phyloP scores from a whole-genome alignment of 2,329 filamentous ascomycete species.

The Arachnomyces sp. region DNA sequence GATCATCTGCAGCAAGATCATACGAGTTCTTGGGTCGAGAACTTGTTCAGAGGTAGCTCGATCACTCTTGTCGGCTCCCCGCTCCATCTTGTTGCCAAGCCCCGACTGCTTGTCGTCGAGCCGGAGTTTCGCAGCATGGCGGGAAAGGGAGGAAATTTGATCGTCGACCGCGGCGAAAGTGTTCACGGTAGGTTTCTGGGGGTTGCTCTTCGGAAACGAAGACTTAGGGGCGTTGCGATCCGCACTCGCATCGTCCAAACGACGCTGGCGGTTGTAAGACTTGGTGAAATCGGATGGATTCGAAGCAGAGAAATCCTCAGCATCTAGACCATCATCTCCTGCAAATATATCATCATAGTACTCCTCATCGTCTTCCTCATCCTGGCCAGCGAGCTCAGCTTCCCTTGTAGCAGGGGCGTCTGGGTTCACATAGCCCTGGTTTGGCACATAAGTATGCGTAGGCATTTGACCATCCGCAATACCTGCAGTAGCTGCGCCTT shows the following conservation, averaged over 20 bases:
- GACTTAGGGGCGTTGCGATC: constrained; percentile 45
- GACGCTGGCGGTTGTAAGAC: constrained; percentile 77
- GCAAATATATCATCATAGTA: constrained; percentile 49
- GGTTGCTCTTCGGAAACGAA: constrained; percentile 63
- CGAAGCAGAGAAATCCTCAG: constrained; percentile 49
- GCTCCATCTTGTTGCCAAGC: constrained; percentile 39
- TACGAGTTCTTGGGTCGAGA: constrained; percentile 83
- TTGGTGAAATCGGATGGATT: constrained; percentile 68
- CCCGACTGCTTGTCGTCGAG: constrained; percentile 58
- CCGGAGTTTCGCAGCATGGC: constrained; percentile 77
- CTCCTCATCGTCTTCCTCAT: constrained; percentile 52
- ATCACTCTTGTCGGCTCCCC: constrained; percentile 68
- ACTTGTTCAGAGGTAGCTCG: constrained; percentile 93
- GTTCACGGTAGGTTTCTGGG: constrained; percentile 72
- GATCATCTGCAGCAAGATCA: constrained; percentile 94
- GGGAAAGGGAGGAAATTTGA: constrained; percentile 74
- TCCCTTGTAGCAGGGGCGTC: constrained; percentile 23
- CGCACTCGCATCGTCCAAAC: constrained; percentile 49
- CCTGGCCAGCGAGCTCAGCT: constrained; percentile 39
- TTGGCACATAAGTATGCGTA: constrained; percentile 42
- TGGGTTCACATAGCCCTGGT: constrained; percentile 40
- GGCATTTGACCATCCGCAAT: constrained; percentile 40
- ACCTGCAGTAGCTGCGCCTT: constrained; percentile 15
- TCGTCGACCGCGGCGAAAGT: constrained; percentile 75
- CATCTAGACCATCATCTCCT: constrained; percentile 45